Evolutionary conservation across 345 rosid species (phyloP).

Genomic region (Alliaria petiolata): DNA sequence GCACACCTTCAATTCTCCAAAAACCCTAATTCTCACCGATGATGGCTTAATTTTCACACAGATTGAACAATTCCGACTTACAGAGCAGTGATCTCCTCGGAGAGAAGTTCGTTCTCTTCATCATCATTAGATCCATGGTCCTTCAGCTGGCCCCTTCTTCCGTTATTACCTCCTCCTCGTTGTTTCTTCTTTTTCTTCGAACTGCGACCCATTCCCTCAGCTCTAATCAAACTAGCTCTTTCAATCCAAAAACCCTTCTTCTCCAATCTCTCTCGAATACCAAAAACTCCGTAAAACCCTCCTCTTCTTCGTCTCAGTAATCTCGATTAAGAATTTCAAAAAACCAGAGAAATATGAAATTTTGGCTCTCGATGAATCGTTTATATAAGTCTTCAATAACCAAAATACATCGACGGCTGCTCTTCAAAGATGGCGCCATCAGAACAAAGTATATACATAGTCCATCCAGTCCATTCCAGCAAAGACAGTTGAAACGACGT

Average conservation of each 20-base stretch:
- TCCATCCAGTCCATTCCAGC: neutral
- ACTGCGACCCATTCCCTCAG: conserved; percentile 50
- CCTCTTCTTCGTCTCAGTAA: neutral
- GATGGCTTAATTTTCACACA: neutral
- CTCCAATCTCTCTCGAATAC: neutral
- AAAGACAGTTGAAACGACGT: neutral
- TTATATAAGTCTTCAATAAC: neutral
- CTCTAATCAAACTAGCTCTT: neutral
- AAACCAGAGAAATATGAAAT: neutral
- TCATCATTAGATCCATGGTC: conserved; percentile 51
- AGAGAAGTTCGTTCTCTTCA: conserved; percentile 72
- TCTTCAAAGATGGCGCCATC: conserved; percentile 33
- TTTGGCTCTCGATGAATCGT: neutral
- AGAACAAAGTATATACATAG: neutral
- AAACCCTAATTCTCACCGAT: conserved; percentile 1
- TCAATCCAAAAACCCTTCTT: neutral
- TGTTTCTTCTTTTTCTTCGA: conserved; percentile 78
- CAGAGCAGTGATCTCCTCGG: conserved; percentile 96
- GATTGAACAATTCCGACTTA: conserved; percentile 28
- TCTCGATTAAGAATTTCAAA: neutral
- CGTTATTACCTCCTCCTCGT: conserved; percentile 56
- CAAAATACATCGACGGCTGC: neutral
- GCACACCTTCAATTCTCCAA: neutral
- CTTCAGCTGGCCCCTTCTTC: conserved; percentile 61
- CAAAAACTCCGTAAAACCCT: neutral